Conservation (phyloP, 768 basidiomycete genomes). For the Kwoniella bestiolae region DNA sequence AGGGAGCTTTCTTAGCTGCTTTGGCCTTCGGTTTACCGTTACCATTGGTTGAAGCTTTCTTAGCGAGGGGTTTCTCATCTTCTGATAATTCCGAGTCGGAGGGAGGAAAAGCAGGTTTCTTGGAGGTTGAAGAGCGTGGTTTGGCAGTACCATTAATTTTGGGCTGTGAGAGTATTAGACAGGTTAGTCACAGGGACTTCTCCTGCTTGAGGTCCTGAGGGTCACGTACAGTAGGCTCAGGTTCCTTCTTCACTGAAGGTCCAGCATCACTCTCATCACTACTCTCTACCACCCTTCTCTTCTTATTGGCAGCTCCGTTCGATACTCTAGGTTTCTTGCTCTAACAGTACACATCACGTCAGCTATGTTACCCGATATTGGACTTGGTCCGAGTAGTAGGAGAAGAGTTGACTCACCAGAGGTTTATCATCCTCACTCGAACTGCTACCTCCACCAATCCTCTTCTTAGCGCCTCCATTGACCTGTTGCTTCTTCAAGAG, state of each 20-base stretch:
- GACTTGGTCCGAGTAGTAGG: too few species aligned
- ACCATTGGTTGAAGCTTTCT: constrained; percentile 52
- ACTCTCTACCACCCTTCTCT: constrained; percentile 41
- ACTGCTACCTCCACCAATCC: constrained; percentile 14
- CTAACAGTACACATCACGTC: constrained; percentile 4
- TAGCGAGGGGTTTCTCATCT: constrained; percentile 60
- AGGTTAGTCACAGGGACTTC: too few species aligned
- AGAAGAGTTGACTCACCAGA: constrained; percentile 27
- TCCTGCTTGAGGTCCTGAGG: not conserved
- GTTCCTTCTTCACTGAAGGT: constrained; percentile 42
- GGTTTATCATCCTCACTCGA: constrained; percentile 50
- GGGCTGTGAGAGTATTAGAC: too few species aligned
- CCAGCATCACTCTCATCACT: constrained; percentile 38
- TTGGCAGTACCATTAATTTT: constrained; percentile 29
- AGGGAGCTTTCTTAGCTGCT: constrained; percentile 56
- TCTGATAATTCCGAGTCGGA: constrained; percentile 36
- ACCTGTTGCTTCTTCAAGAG: constrained; percentile 18
- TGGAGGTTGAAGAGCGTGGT: constrained; percentile 20
- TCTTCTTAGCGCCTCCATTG: constrained; percentile 13
- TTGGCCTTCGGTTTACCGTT: constrained; percentile 51
- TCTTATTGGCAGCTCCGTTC: constrained; percentile 25
- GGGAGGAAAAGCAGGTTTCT: constrained; percentile 4
- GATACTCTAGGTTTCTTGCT: constrained; percentile 44
- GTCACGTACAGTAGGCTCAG: constrained; percentile 20
- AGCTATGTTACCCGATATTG: not conserved